A percentile compares a stretch with the other conserved stretches of the same genome.
phyloP scores from a whole-genome alignment of 305 asterid genomes.

The Fraxinus paxiana region DNA sequence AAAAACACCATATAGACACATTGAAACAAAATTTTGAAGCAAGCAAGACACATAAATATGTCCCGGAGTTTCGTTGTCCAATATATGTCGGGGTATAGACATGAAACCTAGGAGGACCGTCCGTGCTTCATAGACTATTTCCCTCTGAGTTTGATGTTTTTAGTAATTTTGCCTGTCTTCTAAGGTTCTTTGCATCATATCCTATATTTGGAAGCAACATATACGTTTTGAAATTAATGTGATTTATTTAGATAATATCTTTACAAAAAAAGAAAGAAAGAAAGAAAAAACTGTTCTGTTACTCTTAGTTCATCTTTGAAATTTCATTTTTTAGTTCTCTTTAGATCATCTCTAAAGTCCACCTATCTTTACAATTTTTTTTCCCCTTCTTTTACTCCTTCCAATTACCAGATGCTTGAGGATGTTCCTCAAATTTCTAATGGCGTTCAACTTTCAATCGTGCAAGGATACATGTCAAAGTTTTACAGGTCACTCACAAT shows the following conservation, averaged over 20 bases:
- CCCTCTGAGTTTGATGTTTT: neutral
- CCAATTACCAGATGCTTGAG: slow-evolving; percentile 72
- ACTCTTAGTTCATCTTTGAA: neutral
- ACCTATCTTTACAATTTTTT: neutral
- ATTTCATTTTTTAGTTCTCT: neutral
- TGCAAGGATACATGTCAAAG: slow-evolving; percentile 95
- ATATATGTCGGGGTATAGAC: neutral
- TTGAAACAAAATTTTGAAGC: neutral
- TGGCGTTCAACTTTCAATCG: slow-evolving; percentile 86
- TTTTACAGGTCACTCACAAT: slow-evolving; percentile 66
- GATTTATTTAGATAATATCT: neutral
- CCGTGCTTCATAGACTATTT: neutral
- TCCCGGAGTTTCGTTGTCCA: neutral
- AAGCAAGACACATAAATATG: neutral
- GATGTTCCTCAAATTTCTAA: slow-evolving; percentile 79
- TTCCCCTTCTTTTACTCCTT: neutral
- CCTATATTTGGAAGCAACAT: neutral
- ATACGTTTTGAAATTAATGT: neutral
- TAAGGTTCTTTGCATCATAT: neutral
- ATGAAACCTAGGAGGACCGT: neutral
- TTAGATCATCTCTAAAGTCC: neutral
- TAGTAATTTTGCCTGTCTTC: neutral
- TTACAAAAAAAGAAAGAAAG: neutral
- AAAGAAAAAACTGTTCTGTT: neutral
- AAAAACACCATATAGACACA: neutral